Conservation (phyloP, 1,284 basidiomycete genomes). For the Ceratobasidium sp. region DNA sequence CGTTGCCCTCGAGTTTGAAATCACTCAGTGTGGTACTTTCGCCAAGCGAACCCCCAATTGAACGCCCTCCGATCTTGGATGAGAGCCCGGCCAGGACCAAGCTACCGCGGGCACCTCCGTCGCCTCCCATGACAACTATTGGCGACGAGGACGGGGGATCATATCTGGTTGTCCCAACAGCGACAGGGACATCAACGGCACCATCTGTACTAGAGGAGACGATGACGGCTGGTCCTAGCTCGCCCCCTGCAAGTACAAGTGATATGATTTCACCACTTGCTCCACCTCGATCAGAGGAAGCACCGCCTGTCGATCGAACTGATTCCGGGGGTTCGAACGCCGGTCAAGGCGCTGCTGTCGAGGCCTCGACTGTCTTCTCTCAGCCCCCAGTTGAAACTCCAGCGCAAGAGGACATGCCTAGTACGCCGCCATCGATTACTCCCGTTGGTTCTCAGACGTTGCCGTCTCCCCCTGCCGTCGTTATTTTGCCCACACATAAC, state of each 20-base stretch:
- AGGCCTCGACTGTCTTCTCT: background rate
- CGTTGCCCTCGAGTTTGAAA: conserved; percentile 16
- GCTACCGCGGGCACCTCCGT: background rate
- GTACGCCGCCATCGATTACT: background rate
- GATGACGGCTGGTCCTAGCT: background rate
- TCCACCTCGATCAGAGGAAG: background rate
- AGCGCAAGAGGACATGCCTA: background rate
- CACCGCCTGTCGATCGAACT: background rate
- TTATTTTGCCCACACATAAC: background rate
- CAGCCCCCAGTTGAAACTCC: conserved; percentile 6
- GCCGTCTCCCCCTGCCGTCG: background rate
- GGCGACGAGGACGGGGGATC: background rate
- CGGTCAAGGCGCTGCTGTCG: background rate
- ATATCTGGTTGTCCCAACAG: background rate
- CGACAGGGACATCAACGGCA: no score
- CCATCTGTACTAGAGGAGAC: no score
- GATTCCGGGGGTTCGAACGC: background rate
- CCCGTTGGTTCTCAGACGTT: background rate
- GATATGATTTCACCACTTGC: background rate
- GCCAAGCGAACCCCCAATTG: conserved; percentile 25
- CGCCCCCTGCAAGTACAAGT: background rate
- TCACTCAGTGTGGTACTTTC: conserved; percentile 11
- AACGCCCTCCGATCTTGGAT: conserved; percentile 19
- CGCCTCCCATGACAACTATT: background rate
- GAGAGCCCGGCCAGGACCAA: conserved; percentile 5